Base-by-base conservation (phyloP, 345 rosid genomes). In the Citrus medica region DNA sequence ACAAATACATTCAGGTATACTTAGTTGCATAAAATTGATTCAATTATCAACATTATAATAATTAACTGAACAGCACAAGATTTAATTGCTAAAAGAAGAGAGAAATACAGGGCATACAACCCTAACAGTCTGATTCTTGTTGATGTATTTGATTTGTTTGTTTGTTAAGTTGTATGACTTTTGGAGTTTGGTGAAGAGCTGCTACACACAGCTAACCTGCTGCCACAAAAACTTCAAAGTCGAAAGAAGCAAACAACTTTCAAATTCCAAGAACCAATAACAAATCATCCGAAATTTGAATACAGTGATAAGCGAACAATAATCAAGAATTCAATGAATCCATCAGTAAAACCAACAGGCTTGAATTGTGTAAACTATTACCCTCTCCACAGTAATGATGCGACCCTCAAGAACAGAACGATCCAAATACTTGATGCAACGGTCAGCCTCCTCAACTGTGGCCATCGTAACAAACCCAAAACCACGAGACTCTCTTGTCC, bases 151-250 rank as follows among this genome's bases (percentile, higher is more conserved):
- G 97, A 82, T 83, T 84, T 80, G 90, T 90, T 89, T 89, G 97
- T 82, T 86, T 89, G 97, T 82, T 86, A 73, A 87, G 94, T 85
- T 88, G 94, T 81, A 83, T 81, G 82, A 77, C 88, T 79, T 83
- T 90, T 84, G 91, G 79, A 78, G 85, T 85, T 89, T 79, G 99
- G 75, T 80, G 96, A 91, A 86, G 98, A 84, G 92, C 93, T 93
- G 94, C 94, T 88, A 88, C 95, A 87, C 88, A 91, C 95, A 93
- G 97, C 94, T 91, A 88, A 90, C 98, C 97, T 93, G 96, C 90
- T 92, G 98, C 84, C 86, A 92, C 88, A 91, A 76, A 90, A 91
- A 84, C 94, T 91, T 88, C 89, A 91, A 89, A 88, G 92, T 79
- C 89, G 90, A 90, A 90, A 90, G 84, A 90, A 81, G 89, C 89